These are phyloP conservation scores for Solanum acaule DNA, from an alignment of 257 asterid genomes.

Conservation along the genomic window DNA sequence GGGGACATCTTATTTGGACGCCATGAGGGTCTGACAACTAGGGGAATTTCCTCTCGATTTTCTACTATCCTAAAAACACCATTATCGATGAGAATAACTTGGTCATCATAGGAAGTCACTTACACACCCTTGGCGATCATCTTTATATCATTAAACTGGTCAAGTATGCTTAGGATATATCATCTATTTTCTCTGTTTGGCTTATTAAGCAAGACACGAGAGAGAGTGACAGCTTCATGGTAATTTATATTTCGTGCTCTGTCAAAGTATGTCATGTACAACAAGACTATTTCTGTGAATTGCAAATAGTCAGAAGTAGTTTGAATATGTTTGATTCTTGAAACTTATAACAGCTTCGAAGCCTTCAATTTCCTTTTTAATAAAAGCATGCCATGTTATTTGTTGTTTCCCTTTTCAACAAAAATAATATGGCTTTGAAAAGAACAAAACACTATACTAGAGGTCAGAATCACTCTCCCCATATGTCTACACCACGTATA, in stretches of 20 bases:
- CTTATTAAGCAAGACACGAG: background rate
- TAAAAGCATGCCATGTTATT: background rate
- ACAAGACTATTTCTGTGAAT: background rate
- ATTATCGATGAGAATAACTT: background rate
- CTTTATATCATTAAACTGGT: background rate
- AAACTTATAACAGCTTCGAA: background rate
- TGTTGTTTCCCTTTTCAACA: background rate
- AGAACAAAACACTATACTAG: background rate
- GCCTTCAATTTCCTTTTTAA: background rate
- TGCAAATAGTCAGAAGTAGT: background rate
- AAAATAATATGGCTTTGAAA: background rate
- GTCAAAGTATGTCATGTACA: background rate
- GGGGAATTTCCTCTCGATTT: background rate
- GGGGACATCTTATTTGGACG: background rate
- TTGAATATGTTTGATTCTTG: background rate
- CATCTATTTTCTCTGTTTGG: background rate
- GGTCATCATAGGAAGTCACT: background rate
- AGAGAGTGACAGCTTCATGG: background rate
- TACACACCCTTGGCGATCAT: background rate
- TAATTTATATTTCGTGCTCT: background rate
- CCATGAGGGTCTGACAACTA: background rate
- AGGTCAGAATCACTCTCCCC: background rate
- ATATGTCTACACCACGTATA: background rate
- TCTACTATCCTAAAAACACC: background rate
- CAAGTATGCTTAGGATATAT: background rate